Evolutionary conservation across 2,329 filamentous ascomycete genomes (phyloP).

Genomic region (Aspergillus sp.): DNA sequence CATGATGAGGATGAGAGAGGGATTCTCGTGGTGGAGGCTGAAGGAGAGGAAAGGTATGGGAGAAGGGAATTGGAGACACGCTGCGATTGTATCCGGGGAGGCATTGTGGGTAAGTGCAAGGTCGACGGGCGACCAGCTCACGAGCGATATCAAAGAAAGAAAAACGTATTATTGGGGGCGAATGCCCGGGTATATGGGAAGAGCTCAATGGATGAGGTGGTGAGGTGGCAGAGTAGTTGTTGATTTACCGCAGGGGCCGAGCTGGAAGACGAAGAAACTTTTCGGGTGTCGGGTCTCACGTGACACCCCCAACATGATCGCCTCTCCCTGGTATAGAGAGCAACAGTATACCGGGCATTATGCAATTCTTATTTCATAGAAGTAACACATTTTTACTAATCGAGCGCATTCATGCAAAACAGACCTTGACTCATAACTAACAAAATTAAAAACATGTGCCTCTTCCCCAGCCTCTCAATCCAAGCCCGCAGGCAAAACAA

Average conservation of each 20-base stretch:
- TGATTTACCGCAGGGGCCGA: slow-evolving; percentile 9
- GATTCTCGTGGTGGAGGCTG: slow-evolving; percentile 18
- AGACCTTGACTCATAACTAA: background rate
- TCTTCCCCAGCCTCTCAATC: background rate
- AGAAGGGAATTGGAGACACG: slow-evolving; percentile 35
- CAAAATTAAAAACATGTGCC: background rate
- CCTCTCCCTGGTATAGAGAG: background rate
- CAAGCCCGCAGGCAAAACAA: background rate
- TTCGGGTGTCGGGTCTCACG: slow-evolving; percentile 17
- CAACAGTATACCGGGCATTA: background rate
- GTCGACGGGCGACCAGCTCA: background rate
- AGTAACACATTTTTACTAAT: background rate
- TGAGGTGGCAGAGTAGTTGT: slow-evolving; percentile 6
- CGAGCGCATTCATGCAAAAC: background rate
- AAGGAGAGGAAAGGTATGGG: slow-evolving; percentile 32
- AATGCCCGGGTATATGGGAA: background rate
- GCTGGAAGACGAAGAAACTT: slow-evolving; percentile 30
- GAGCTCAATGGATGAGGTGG: slow-evolving; percentile 20
- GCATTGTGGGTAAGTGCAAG: slow-evolving; percentile 26
- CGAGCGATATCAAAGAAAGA: background rate
- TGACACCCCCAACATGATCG: slow-evolving; percentile 1
- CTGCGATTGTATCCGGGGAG: slow-evolving; percentile 40
- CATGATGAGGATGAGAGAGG: slow-evolving; percentile 7
- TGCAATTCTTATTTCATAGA: background rate
- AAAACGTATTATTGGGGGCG: background rate